Conservation (phyloP, 371 early-diverging fungal genomes). For the Fennellomyces sp. region DNA sequence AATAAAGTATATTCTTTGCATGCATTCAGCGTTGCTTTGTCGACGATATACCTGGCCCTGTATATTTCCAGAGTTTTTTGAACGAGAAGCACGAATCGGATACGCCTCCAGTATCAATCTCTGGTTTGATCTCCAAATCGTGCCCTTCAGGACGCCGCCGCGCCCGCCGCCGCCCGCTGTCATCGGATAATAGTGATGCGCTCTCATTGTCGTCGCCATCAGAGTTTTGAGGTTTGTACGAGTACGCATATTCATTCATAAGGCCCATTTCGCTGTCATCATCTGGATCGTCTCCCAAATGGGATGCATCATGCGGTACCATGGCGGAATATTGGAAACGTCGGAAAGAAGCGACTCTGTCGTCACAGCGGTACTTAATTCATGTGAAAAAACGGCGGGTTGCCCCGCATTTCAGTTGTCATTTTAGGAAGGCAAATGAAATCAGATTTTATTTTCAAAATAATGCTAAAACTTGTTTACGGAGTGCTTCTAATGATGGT, state of each 20-base stretch:
- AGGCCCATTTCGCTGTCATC: slow-evolving; percentile 8
- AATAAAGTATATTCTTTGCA: not conserved
- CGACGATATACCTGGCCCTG: slow-evolving; percentile 52
- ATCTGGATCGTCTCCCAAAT: slow-evolving; percentile 9
- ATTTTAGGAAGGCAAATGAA: not conserved
- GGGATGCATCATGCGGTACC: slow-evolving; percentile 16
- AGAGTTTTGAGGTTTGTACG: not conserved
- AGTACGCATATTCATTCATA: not conserved
- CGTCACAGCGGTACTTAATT: too few species aligned
- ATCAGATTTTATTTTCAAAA: not conserved
- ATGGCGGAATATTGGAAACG: not conserved
- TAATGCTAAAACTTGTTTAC: slow-evolving; percentile 3
- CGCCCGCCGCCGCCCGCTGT: not conserved
- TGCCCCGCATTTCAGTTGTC: not conserved
- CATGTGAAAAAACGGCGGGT: not conserved
- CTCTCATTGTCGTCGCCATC: not conserved
- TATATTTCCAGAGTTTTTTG: slow-evolving; percentile 49
- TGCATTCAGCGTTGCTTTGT: not conserved
- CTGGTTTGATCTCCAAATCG: slow-evolving; percentile 16
- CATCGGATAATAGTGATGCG: not conserved
- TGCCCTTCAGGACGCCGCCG: not conserved
- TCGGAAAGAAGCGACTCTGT: not conserved
- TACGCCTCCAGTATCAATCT: slow-evolving; percentile 36
- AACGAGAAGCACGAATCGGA: slow-evolving; percentile 38
- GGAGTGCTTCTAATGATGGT: slow-evolving; percentile 2